Percentiles rank a stretch among this genome's conserved stretches.
phyloP scores from a whole-genome alignment of 2,329 filamentous ascomycete species.

The Calonectria crousiana region DNA sequence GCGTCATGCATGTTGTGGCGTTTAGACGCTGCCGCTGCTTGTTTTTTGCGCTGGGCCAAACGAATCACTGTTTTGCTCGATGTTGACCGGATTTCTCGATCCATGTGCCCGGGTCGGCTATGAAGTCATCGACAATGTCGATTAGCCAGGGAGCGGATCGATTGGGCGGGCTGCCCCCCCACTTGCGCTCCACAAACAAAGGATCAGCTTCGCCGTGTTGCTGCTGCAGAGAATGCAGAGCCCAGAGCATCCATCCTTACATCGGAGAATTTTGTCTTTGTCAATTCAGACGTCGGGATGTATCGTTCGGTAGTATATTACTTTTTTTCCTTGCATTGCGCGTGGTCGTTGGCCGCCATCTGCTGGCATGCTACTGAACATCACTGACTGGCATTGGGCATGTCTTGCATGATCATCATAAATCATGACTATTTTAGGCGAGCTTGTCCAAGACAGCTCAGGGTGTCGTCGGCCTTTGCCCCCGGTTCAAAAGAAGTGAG shows the following conservation, averaged over 20 bases:
- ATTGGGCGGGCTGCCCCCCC: not conserved
- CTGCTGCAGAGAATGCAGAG: not conserved
- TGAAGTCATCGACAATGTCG: slow-evolving; percentile 40
- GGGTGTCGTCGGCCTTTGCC: not conserved
- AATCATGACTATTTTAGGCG: not conserved
- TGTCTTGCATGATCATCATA: not conserved
- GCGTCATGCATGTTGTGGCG: slow-evolving; percentile 42
- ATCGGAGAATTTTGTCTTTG: not conserved
- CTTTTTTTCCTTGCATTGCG: not conserved
- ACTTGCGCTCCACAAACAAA: not conserved
- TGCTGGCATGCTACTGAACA: not conserved
- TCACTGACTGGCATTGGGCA: not conserved
- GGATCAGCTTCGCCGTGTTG: not conserved
- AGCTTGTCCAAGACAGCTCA: not conserved
- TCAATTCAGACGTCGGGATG: not conserved
- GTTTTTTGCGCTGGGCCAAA: slow-evolving; percentile 13
- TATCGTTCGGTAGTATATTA: not conserved
- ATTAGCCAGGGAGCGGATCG: not conserved
- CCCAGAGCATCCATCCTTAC: not conserved
- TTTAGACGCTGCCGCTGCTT: not conserved
- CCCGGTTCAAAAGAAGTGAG: slow-evolving; percentile 38
- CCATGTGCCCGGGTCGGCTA: slow-evolving; percentile 26
- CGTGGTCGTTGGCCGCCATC: not conserved
- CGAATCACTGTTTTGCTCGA: slow-evolving; percentile 30
- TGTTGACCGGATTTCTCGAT: slow-evolving; percentile 38